A percentile compares a stretch with the other conserved stretches of the same genome.
Conservation (phyloP, 2,329 filamentous ascomycete genomes). For the Botryotinia globosa region DNA sequence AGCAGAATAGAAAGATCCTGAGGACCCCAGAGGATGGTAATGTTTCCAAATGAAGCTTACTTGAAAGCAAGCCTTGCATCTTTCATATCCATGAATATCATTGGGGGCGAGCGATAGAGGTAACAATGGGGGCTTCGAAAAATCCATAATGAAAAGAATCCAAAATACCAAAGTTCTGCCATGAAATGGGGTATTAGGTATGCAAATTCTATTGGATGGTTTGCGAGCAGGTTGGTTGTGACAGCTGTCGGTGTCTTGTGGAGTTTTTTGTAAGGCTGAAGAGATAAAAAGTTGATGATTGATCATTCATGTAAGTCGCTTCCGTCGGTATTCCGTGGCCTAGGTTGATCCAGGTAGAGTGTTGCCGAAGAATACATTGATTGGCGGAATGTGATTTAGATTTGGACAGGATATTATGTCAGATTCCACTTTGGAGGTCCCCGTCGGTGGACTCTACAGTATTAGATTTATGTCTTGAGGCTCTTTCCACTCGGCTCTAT, state of each 20-base stretch:
- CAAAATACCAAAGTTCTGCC: not conserved
- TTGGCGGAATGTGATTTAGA: not conserved
- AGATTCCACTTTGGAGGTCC: not conserved
- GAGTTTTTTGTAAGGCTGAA: constrained; percentile 9
- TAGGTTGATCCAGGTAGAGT: not conserved
- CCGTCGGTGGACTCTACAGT: no score
- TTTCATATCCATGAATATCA: constrained; percentile 10
- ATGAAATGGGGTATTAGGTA: not conserved
- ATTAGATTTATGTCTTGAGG: not conserved
- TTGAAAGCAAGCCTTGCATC: not conserved
- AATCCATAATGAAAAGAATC: not conserved
- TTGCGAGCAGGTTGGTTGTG: constrained; percentile 15
- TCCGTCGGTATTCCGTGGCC: no score
- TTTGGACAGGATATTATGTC: constrained; percentile 11
- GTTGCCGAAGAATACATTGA: not conserved
- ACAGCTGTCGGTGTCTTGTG: not conserved
- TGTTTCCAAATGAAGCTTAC: not conserved
- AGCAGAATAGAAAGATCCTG: constrained; percentile 15
- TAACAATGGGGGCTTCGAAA: not conserved
- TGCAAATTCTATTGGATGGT: not conserved
- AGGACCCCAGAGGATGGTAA: constrained; percentile 14
- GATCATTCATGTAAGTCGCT: constrained; percentile 2
- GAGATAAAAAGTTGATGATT: not conserved
- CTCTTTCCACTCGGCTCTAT: no score
- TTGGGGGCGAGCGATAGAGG: constrained; percentile 11